Evolutionary conservation across 768 basidiomycete genomes (phyloP).

Genomic region (Phylloporus sp.): DNA sequence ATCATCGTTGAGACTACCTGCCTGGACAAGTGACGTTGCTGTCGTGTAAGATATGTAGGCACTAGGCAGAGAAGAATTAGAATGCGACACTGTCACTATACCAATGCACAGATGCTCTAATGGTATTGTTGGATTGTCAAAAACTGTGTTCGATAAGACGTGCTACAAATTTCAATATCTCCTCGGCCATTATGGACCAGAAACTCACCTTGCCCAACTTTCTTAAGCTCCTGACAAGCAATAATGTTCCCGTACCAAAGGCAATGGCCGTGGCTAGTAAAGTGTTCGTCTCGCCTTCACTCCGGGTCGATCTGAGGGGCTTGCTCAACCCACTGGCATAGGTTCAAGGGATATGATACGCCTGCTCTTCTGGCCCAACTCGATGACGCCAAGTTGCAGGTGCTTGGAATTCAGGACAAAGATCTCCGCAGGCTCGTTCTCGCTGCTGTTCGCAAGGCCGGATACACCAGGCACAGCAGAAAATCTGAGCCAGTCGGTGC

Average conservation of each 20-base stretch:
- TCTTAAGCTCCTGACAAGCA: slow-evolving; percentile 57
- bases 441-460: slow-evolving; percentile 56
- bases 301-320: neutral
- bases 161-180: no score
- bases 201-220: slow-evolving; percentile 63
- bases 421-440: slow-evolving; percentile 60
- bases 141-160: neutral
- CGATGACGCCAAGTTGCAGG: slow-evolving; percentile 53
- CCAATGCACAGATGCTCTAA: slow-evolving; percentile 6
- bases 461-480: slow-evolving; percentile 37
- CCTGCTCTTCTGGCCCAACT: slow-evolving; percentile 51
- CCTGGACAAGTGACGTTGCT: slow-evolving; percentile 49
- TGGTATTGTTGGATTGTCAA: slow-evolving; percentile 6
- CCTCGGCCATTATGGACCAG: slow-evolving; percentile 14
- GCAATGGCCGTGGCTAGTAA: slow-evolving; percentile 70
- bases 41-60: slow-evolving; percentile 11
- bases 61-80: slow-evolving; percentile 7
- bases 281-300: slow-evolving; percentile 48
- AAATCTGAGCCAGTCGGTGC: slow-evolving; percentile 15
- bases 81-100: slow-evolving; percentile 20
- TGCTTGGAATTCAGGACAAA: slow-evolving; percentile 56
- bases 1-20: slow-evolving; percentile 87
- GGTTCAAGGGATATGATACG: slow-evolving; percentile 70
- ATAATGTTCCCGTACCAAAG: slow-evolving; percentile 52
- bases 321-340: slow-evolving; percentile 31